These are phyloP conservation scores for Penicillium brevicompactum DNA, from an alignment of 2,329 filamentous ascomycete species.

Conservation along the genomic window DNA sequence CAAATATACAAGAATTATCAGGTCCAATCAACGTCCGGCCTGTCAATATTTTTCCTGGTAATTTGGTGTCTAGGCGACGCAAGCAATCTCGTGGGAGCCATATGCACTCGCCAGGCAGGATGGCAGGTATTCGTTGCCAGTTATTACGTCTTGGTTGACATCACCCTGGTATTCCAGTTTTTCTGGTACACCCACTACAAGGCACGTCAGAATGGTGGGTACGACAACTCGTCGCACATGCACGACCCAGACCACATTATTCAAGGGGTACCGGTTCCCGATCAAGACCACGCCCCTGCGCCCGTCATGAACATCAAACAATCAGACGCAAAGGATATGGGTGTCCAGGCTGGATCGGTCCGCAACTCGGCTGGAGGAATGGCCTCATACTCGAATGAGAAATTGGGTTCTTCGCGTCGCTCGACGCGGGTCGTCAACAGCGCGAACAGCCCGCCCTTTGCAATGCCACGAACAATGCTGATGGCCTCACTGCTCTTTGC, in stretches of 20 bases:
- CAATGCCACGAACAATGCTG: constrained; percentile 48
- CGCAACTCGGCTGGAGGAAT: constrained; percentile 25
- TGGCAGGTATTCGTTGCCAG: constrained; percentile 68
- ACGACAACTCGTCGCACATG: constrained; percentile 29
- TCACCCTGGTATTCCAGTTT: constrained; percentile 64
- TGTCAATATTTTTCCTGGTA: constrained; percentile 66
- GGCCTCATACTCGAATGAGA: constrained; percentile 39
- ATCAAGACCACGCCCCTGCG: constrained; percentile 22
- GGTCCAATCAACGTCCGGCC: constrained; percentile 64
- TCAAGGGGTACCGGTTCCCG: constrained; percentile 40
- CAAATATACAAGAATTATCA: constrained; percentile 71
- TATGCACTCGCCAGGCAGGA: constrained; percentile 65
- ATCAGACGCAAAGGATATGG: constrained; percentile 33
- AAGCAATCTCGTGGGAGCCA: constrained; percentile 63
- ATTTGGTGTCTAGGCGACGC: constrained; percentile 68
- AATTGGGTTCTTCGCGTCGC: constrained; percentile 30
- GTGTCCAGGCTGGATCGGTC: constrained; percentile 26
- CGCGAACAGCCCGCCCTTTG: constrained; percentile 30
- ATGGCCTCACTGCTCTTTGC: constrained; percentile 49
- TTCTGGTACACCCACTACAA: constrained; percentile 65
- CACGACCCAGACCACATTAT: constrained; percentile 35
- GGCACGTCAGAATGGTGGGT: constrained; percentile 46
- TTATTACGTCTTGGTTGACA: constrained; percentile 69
- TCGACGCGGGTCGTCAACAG: constrained; percentile 29
- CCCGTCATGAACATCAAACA: constrained; percentile 22